Conservation (phyloP, 192 early-diverging fungal genomes). For the Backusella parvicylindrica region DNA sequence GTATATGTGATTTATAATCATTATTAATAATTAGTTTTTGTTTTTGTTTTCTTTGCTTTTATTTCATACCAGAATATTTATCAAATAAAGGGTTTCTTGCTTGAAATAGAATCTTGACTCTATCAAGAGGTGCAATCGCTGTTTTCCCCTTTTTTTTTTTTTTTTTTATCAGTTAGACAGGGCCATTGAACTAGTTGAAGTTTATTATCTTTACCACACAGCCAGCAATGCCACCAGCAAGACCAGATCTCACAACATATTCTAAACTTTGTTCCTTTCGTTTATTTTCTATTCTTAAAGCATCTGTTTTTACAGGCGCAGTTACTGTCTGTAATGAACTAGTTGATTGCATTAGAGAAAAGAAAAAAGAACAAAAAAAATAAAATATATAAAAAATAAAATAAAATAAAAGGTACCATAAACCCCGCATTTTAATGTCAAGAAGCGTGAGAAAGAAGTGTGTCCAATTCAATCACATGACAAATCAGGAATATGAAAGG, state of each 20-base stretch:
- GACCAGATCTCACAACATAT: conserved; percentile 43
- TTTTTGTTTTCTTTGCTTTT: neutral
- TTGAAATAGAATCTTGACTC: conserved; percentile 87
- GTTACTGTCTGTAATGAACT: neutral
- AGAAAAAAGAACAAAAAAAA: neutral
- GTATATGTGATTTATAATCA: neutral
- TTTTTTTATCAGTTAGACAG: neutral
- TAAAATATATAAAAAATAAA: neutral
- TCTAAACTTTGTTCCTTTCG: conserved; percentile 38
- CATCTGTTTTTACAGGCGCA: neutral
- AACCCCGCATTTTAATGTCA: neutral
- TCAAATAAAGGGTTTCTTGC: conserved; percentile 69
- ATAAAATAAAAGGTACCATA: neutral
- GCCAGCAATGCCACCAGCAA: conserved; percentile 52
- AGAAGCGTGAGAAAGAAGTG: neutral
- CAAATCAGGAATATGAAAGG: neutral
- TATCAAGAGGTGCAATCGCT: conserved; percentile 75
- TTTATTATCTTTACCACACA: conserved; percentile 35
- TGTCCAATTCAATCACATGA: neutral
- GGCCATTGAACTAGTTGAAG: neutral
- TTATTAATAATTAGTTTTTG: neutral
- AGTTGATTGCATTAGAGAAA: neutral
- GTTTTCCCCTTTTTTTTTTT: conserved; percentile 58
- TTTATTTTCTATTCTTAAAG: conserved; percentile 9
- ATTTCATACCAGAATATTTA: conserved; percentile 54